A percentile compares a stretch with the other conserved stretches of the same genome.
These are phyloP conservation scores for Potentilla sterilis DNA, from an alignment of 306 rosid genomes.

Conservation along the genomic window DNA sequence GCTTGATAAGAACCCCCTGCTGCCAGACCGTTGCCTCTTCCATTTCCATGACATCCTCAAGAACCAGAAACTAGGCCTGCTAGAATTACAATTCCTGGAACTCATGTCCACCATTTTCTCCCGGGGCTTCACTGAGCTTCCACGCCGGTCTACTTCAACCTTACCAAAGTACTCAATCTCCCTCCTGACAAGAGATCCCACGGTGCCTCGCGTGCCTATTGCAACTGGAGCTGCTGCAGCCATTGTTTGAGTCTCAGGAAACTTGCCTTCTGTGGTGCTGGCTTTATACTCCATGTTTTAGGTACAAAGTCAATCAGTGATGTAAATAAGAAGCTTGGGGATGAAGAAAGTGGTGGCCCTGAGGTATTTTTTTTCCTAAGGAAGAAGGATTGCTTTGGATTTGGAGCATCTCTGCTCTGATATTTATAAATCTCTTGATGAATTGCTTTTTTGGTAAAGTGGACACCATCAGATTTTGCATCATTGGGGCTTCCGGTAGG, in stretches of 20 bases:
- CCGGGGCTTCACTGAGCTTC: slow-evolving; percentile 33
- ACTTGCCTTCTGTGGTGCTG: slow-evolving; percentile 31
- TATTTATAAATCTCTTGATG: slow-evolving; percentile 27
- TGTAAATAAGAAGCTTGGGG: slow-evolving; percentile 38
- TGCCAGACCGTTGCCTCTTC: slow-evolving; percentile 44
- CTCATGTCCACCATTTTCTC: slow-evolving; percentile 31
- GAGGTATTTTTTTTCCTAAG: slow-evolving; percentile 16
- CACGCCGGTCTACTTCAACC: slow-evolving; percentile 53
- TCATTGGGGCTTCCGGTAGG: slow-evolving; percentile 41
- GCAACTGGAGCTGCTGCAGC: slow-evolving; percentile 60
- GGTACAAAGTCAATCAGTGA: slow-evolving; percentile 9
- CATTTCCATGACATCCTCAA: slow-evolving; percentile 56
- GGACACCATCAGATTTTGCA: slow-evolving; percentile 45
- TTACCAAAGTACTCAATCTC: slow-evolving; percentile 75
- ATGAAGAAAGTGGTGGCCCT: slow-evolving; percentile 42
- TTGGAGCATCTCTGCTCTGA: slow-evolving; percentile 33
- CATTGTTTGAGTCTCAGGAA: slow-evolving; percentile 42
- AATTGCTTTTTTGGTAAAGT: slow-evolving; percentile 41
- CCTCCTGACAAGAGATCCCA: slow-evolving; percentile 69
- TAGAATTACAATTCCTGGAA: slow-evolving; percentile 14
- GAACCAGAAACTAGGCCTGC: slow-evolving; percentile 56
- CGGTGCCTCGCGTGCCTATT: slow-evolving; percentile 79
- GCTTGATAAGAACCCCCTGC: slow-evolving; percentile 40
- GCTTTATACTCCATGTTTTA: slow-evolving; percentile 40
- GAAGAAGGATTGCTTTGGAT: slow-evolving; percentile 37